A percentile compares a stretch with the other conserved stretches of the same genome.
phyloP scores from a whole-genome alignment of 2,329 filamentous ascomycete species.

The Diaporthe sp. region DNA sequence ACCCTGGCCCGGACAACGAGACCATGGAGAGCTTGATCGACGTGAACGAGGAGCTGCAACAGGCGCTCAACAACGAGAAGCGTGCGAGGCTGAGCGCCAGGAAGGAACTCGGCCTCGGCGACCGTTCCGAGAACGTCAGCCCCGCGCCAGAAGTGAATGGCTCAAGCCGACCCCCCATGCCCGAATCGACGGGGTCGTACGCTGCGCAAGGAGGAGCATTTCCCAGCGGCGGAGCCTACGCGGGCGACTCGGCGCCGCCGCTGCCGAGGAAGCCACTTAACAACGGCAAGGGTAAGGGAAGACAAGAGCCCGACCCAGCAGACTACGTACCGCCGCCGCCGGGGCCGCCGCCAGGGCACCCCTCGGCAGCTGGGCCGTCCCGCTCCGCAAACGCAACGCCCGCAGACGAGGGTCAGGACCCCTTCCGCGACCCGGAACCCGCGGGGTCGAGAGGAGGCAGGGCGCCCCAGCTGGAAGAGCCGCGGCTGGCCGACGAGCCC shows the following conservation, averaged over 20 bases:
- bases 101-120: slow-evolving; percentile 64
- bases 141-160: slow-evolving; percentile 45
- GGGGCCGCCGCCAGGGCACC: slow-evolving; percentile 24
- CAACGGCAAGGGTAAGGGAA: slow-evolving; percentile 48
- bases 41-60: slow-evolving; percentile 90
- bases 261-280: slow-evolving; percentile 28
- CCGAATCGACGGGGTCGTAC: slow-evolving; percentile 29
- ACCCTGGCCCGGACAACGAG: slow-evolving; percentile 89
- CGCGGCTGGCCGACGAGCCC: slow-evolving; percentile 53
- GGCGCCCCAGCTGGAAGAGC: slow-evolving; percentile 50
- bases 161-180: slow-evolving; percentile 33
- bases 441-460: slow-evolving; percentile 34
- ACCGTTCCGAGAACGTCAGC: slow-evolving; percentile 48
- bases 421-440: slow-evolving; percentile 46
- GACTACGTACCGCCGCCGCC: slow-evolving; percentile 36
- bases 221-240: slow-evolving; percentile 4
- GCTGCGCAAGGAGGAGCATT: slow-evolving; percentile 7
- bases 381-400: slow-evolving; percentile 36
- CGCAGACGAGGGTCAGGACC: slow-evolving; percentile 43
- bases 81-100: slow-evolving; percentile 78
- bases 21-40: slow-evolving; percentile 95
- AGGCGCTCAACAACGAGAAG: slow-evolving; percentile 87
- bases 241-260: slow-evolving; percentile 34
- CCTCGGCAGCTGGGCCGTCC: slow-evolving; percentile 21
- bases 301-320: slow-evolving; percentile 39